These are phyloP conservation scores for Acanthochlamys bracteata DNA, from an alignment of 106 monocot species.

Conservation along the genomic window DNA sequence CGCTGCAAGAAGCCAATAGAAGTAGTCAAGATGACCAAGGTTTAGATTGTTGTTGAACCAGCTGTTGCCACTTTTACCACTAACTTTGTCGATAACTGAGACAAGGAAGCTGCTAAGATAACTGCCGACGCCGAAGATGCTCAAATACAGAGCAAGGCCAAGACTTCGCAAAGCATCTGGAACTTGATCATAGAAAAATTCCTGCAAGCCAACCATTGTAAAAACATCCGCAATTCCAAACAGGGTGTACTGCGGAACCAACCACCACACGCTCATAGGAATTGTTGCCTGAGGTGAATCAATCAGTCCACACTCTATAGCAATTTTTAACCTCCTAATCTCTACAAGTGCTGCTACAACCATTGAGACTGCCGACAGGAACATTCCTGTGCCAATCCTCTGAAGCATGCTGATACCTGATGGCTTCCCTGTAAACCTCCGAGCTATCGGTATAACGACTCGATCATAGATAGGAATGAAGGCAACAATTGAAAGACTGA, in stretches of 20 bases:
- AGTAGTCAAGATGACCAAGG: constrained; percentile 40
- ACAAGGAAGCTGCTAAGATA: constrained; percentile 42
- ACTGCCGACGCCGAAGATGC: constrained; percentile 45
- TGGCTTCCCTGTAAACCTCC: constrained; percentile 21
- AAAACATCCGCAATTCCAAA: constrained; percentile 29
- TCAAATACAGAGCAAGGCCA: constrained; percentile 45
- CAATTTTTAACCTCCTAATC: constrained; percentile 32
- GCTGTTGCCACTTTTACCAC: constrained; percentile 31
- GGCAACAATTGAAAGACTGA: constrained; percentile 16
- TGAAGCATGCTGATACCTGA: constrained; percentile 48
- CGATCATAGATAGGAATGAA: constrained; percentile 39
- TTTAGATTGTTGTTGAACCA: constrained; percentile 44
- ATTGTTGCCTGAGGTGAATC: constrained; percentile 21
- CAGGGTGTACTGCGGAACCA: constrained; percentile 43
- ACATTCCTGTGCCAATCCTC: constrained; percentile 47
- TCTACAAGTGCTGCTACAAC: constrained; percentile 43
- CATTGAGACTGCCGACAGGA: constrained; percentile 20
- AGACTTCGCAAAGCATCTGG: constrained; percentile 42
- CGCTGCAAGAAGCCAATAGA: constrained; percentile 55
- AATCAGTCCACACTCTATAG: constrained; percentile 26
- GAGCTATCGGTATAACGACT: constrained; percentile 24
- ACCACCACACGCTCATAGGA: constrained; percentile 64
- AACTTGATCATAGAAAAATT: constrained; percentile 50
- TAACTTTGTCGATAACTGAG: constrained; percentile 23
- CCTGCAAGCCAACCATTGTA: constrained; percentile 44